Base-by-base conservation (phyloP, 2,329 filamentous ascomycete species). In the Diplodia seriata region DNA sequence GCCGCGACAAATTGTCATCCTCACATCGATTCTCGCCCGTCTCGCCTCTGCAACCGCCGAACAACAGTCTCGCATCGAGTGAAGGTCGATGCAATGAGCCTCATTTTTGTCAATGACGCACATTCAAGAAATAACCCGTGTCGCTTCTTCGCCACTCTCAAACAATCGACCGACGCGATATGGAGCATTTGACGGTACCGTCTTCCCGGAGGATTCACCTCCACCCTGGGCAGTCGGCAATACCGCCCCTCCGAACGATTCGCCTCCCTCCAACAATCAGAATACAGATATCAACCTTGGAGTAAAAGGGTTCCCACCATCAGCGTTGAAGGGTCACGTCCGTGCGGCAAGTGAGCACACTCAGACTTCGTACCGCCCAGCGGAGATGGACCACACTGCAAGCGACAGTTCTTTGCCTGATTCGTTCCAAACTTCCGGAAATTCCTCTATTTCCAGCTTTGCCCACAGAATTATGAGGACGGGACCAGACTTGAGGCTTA, bases 371-470 rank as follows among this genome's bases (percentile, higher is more conserved):
- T 6, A 18, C 7, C 23, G 26, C 12, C 57, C 57, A 23, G 5
- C 15, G 3, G 2, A 3, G 12, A 33, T 49, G 12, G 1, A 23
- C n/a, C 57, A 62, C 4, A 6, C 14, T 6, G 2, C 40, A 18
- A 66, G 63, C 53, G 23, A 57, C 4, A n/a, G 26, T 9, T 66
- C 63, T 18, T 15, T 56, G 26, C 38, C 63, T 23, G 51, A 57
- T 11, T 57, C 63, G 2, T 9, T 11, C 18, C 49, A 18, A 5
- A 67, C 54, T 1, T 59, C 72, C 4, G 68, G 66, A 4, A 70
- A 68, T 1, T 75, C 74, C 1, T 74, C 76, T 1, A 69, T 76
- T 3, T 70, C 71, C 14, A 73, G 71, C 14, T 69, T 79, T 59
- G 73, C 73, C 15, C 71, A 70, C 49, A 72, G 72, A 15, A 57